Conservation (phyloP, 331 rosid genomes). For the Dryas integrifolia region DNA sequence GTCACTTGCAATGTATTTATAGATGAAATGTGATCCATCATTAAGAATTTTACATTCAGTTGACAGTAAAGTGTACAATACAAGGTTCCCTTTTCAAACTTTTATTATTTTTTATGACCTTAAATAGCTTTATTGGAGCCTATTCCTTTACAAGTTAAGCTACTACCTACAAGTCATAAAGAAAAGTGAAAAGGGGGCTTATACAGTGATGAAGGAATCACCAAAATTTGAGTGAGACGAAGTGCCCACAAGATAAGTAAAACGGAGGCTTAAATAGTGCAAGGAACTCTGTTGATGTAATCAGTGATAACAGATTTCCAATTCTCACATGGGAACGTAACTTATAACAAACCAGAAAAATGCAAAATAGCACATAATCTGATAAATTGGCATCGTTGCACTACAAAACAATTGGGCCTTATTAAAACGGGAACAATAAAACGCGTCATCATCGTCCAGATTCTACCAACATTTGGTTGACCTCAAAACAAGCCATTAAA, state of each 20-base stretch:
- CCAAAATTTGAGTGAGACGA: too few species aligned
- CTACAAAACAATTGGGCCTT: conserved; percentile 42
- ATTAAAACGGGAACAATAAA: conserved; percentile 39
- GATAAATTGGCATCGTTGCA: conserved; percentile 25
- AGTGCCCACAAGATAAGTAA: background rate
- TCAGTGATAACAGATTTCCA: conserved; percentile 24
- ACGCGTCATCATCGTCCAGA: conserved; percentile 32
- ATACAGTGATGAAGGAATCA: too few species aligned
- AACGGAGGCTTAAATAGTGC: background rate
- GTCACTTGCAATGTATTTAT: too few species aligned
- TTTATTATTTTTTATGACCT: too few species aligned
- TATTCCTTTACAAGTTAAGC: too few species aligned
- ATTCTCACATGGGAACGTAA: conserved; percentile 22
- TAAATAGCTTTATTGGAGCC: too few species aligned
- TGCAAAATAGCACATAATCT: conserved; percentile 9
- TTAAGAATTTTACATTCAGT: too few species aligned
- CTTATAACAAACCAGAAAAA: background rate
- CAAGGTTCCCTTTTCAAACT: too few species aligned
- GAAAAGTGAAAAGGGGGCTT: too few species aligned
- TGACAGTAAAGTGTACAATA: too few species aligned
- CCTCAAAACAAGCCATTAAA: conserved; percentile 8
- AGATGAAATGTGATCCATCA: too few species aligned
- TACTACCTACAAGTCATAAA: too few species aligned
- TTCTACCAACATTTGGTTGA: conserved; percentile 27
- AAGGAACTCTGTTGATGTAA: conserved; percentile 11